These are phyloP conservation scores for Eragrostis tef DNA, from an alignment of 202 grass and related monocot species.

Conservation along the genomic window DNA sequence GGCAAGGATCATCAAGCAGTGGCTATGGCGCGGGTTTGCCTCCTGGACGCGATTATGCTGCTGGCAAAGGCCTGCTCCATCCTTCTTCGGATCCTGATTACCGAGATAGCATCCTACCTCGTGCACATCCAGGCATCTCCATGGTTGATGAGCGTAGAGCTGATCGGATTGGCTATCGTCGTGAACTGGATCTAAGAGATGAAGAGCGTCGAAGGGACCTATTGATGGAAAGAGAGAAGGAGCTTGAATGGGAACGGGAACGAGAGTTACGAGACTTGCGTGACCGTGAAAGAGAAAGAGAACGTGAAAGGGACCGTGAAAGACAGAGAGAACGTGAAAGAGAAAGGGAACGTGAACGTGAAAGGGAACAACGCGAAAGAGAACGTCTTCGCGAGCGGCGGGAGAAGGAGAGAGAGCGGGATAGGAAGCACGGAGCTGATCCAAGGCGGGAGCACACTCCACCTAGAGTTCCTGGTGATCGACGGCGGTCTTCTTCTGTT, in stretches of 20 bases:
- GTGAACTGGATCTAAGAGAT: constrained; percentile 83
- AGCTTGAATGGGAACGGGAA: constrained; percentile 59
- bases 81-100: constrained; percentile 69
- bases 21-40: constrained; percentile 70
- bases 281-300: constrained; percentile 81
- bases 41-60: constrained; percentile 80
- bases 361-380: constrained; percentile 60
- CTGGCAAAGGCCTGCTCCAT: constrained; percentile 67
- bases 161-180: constrained; percentile 65
- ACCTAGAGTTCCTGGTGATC: constrained; percentile 67
- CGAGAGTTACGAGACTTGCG: constrained; percentile 45
- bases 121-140: constrained; percentile 64
- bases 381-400: constrained; percentile 63
- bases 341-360: constrained; percentile 66
- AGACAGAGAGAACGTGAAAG: constrained; percentile 73
- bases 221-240: constrained; percentile 70
- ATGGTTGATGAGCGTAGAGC: constrained; percentile 77
- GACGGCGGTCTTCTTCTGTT: constrained; percentile 69
- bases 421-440: constrained; percentile 72
- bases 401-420: constrained; percentile 83
- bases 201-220: constrained; percentile 75
- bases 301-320: constrained; percentile 67
- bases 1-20: constrained; percentile 61
- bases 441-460: constrained; percentile 74
- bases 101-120: constrained; percentile 58